phyloP scores from a whole-genome alignment of 2,329 filamentous ascomycete species.

The Albophoma yamanashiensis region DNA sequence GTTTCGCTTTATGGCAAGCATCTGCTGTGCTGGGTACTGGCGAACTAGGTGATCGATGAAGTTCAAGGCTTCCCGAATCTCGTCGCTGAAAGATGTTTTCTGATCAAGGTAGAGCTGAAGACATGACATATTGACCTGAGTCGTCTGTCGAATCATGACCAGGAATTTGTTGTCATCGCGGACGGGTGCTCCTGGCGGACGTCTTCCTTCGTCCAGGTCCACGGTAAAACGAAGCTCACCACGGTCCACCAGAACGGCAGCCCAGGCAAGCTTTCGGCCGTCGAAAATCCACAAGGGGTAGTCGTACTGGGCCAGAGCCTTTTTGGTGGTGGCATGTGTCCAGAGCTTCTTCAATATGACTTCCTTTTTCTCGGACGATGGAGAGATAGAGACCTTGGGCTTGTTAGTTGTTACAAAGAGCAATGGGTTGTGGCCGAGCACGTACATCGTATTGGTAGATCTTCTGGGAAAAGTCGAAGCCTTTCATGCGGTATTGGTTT shows the following conservation, averaged over 20 bases:
- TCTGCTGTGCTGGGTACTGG: slow-evolving; percentile 58
- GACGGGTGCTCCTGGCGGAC: slow-evolving; percentile 21
- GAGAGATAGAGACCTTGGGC: slow-evolving; percentile 52
- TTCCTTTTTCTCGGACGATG: slow-evolving; percentile 47
- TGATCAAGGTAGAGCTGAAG: slow-evolving; percentile 57
- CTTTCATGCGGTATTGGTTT: slow-evolving; percentile 64
- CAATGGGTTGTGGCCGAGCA: slow-evolving; percentile 23
- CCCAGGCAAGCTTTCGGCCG: slow-evolving; percentile 79
- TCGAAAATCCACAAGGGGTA: slow-evolving; percentile 59
- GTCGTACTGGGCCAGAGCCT: slow-evolving; percentile 35
- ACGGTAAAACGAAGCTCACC: slow-evolving; percentile 48
- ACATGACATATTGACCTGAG: slow-evolving; percentile 54
- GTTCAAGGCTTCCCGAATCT: slow-evolving; percentile 70
- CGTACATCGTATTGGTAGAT: slow-evolving; percentile 77
- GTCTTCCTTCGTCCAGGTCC: slow-evolving; percentile 61
- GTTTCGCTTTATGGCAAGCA: slow-evolving; percentile 66
- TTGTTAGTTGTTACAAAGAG: slow-evolving; percentile 2
- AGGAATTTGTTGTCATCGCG: slow-evolving; percentile 39
- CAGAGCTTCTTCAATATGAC: slow-evolving; percentile 67
- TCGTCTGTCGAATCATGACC: slow-evolving; percentile 53
- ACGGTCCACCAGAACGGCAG: slow-evolving; percentile 27
- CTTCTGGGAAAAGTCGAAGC: slow-evolving; percentile 43
- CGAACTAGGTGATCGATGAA: slow-evolving; percentile 87
- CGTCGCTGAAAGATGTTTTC: slow-evolving; percentile 48
- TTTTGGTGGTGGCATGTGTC: slow-evolving; percentile 51